Conservation (phyloP, 2,329 filamentous ascomycete species). For the Stemphylium lycopersici region DNA sequence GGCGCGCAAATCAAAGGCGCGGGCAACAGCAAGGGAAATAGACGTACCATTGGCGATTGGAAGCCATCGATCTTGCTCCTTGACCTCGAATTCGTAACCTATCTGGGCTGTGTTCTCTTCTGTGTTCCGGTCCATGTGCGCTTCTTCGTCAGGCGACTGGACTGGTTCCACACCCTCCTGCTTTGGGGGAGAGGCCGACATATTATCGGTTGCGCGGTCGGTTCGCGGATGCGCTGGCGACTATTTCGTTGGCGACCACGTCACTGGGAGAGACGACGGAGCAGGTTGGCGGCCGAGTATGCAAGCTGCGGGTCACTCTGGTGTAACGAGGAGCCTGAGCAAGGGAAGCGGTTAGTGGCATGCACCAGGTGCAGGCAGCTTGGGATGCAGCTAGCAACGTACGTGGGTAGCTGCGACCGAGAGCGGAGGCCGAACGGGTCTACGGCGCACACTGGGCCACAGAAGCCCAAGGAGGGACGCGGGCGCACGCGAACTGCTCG, state of each 20-base stretch:
- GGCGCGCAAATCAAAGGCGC: conserved; percentile 48
- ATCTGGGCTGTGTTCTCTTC: conserved; percentile 77
- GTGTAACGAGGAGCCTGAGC: conserved; percentile 41
- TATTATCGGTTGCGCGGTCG: conserved; percentile 53
- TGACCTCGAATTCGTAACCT: conserved; percentile 95
- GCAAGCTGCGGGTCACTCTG: conserved; percentile 30
- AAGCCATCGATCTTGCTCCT: conserved; percentile 99
- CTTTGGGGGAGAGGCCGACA: conserved; percentile 94
- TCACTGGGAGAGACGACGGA: conserved; percentile 41
- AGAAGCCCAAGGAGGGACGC: background rate
- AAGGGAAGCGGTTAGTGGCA: conserved; percentile 42
- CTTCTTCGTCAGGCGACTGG: conserved; percentile 92
- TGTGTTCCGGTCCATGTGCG: conserved; percentile 85
- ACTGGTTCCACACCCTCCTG: conserved; percentile 86
- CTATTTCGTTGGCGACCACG: conserved; percentile 51
- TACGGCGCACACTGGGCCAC: background rate
- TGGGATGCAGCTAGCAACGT: conserved; percentile 28
- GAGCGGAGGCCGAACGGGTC: conserved; percentile 1
- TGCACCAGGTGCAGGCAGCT: conserved; percentile 27
- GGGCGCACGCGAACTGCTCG: conserved; percentile 8
- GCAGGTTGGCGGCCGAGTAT: conserved; percentile 44
- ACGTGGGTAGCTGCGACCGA: conserved; percentile 19
- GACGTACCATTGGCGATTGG: conserved; percentile 99
- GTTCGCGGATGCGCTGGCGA: conserved; percentile 57
- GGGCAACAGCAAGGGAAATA: conserved; percentile 36